These are phyloP conservation scores for Boletus sp. DNA, from an alignment of 768 basidiomycete species.

Conservation along the genomic window DNA sequence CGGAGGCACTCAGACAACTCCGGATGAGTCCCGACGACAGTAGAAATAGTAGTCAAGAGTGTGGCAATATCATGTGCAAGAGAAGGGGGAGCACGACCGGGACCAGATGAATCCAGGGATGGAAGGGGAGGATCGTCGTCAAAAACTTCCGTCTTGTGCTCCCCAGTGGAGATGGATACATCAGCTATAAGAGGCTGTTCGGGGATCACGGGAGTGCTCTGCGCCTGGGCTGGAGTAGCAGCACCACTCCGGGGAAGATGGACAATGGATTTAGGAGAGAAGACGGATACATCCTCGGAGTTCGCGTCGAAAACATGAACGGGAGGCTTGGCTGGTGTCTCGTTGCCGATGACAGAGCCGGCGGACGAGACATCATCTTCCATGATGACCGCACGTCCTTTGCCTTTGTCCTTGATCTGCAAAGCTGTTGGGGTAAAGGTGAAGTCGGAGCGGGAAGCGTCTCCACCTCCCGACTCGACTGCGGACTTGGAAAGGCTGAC, in stretches of 20 bases:
- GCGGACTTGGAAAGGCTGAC: constrained; percentile 30
- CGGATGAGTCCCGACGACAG: constrained; percentile 61
- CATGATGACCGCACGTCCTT: constrained; percentile 27
- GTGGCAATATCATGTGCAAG: constrained; percentile 63
- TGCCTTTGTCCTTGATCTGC: constrained; percentile 50
- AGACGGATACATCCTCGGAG: constrained; percentile 26
- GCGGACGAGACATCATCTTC: constrained; percentile 38
- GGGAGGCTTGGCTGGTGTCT: constrained; percentile 52
- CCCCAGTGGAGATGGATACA: constrained; percentile 5
- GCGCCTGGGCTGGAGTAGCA: constrained; percentile 34
- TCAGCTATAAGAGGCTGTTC: constrained; percentile 21
- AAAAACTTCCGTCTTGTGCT: constrained; percentile 8
- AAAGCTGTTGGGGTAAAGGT: constrained; percentile 13
- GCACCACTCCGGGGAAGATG: constrained; percentile 18
- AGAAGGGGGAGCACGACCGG: constrained; percentile 36
- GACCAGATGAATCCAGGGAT: constrained; percentile 35
- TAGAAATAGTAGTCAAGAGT: constrained; percentile 53
- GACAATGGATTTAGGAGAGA: constrained; percentile 13
- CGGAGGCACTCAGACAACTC: constrained; percentile 67
- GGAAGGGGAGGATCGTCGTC: constrained; percentile 51
- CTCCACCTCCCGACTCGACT: constrained; percentile 33
- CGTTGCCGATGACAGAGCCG: constrained; percentile 38
- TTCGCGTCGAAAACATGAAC: constrained; percentile 55
- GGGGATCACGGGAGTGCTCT: constrained; percentile 39
- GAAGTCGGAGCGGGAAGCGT: constrained; percentile 26